phyloP scores from a whole-genome alignment of 768 basidiomycete genomes.

The Agaricus subrufescens region DNA sequence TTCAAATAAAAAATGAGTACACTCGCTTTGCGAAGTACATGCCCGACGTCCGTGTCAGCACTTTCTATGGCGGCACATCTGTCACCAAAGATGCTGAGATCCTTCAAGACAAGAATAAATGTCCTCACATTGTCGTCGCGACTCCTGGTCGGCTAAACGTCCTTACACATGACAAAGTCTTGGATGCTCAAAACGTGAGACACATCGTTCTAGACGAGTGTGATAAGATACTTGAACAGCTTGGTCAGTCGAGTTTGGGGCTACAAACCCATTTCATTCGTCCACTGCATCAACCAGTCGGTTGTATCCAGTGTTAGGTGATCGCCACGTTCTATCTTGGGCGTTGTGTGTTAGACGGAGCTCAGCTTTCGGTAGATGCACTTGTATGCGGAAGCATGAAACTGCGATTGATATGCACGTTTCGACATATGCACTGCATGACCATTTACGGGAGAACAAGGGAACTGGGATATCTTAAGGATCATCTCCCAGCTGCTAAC shows the following conservation, averaged over 20 bases:
- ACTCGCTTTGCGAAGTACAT: slow-evolving; percentile 99
- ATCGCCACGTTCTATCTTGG: slow-evolving; percentile 11
- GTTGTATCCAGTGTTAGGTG: slow-evolving; percentile 27
- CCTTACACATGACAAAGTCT: slow-evolving; percentile 88
- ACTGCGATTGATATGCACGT: not conserved
- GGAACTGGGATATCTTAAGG: not conserved
- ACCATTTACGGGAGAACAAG: slow-evolving; percentile 1
- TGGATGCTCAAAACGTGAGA: slow-evolving; percentile 95
- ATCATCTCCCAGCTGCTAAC: slow-evolving; percentile 9
- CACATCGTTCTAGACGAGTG: slow-evolving; percentile 99
- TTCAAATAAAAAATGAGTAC: slow-evolving; percentile 99
- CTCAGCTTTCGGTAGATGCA: slow-evolving; percentile 1
- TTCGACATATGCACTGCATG: not conserved
- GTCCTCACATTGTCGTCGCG: slow-evolving; percentile 98
- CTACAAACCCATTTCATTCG: slow-evolving; percentile 46
- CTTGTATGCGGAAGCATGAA: not conserved
- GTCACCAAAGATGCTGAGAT: slow-evolving; percentile 91
- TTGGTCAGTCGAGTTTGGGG: slow-evolving; percentile 89
- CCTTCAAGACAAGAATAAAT: slow-evolving; percentile 93
- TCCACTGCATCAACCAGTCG: slow-evolving; percentile 38
- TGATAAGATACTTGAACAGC: slow-evolving; percentile 99
- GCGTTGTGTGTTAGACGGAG: not conserved
- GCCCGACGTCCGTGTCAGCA: slow-evolving; percentile 96
- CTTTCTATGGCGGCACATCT: slow-evolving; percentile 96
- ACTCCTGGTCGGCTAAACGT: slow-evolving; percentile 97